These are phyloP conservation scores for Phallus indusiatus DNA, from an alignment of 768 basidiomycete genomes.

Conservation along the genomic window DNA sequence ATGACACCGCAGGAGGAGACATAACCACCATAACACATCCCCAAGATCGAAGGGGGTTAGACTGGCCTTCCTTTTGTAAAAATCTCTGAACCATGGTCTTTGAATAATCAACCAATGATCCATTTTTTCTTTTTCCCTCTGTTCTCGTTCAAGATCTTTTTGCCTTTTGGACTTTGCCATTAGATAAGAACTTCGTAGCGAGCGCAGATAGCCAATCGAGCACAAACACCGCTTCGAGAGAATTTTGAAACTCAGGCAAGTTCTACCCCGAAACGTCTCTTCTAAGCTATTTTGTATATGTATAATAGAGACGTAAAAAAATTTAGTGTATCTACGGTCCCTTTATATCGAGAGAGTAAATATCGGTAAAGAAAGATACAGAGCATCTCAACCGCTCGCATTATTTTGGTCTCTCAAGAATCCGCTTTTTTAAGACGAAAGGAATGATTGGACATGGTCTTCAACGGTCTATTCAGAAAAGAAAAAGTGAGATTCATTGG, in stretches of 20 bases:
- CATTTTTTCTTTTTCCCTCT: background rate
- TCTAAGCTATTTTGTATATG: background rate
- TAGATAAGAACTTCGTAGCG: background rate
- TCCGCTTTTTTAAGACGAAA: conserved; percentile 24
- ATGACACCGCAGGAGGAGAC: background rate
- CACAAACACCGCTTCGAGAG: too few relatives aligned
- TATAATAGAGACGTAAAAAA: background rate
- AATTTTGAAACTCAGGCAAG: background rate
- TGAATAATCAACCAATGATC: conserved; percentile 4
- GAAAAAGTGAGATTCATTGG: background rate
- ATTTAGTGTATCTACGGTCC: background rate
- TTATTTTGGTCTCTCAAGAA: background rate
- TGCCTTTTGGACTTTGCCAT: background rate
- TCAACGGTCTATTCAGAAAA: conserved; percentile 44
- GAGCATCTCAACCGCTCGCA: background rate
- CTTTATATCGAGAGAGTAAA: background rate
- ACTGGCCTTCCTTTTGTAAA: background rate
- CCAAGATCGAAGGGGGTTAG: background rate
- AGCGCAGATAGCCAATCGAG: too few relatives aligned
- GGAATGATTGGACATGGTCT: conserved; percentile 78
- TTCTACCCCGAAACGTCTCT: background rate
- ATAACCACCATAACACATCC: background rate
- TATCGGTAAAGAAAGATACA: background rate
- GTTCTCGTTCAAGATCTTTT: background rate
- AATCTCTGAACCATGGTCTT: background rate